phyloP scores from a whole-genome alignment of 192 early-diverging fungal species.

The Entomortierella beljakovae region DNA sequence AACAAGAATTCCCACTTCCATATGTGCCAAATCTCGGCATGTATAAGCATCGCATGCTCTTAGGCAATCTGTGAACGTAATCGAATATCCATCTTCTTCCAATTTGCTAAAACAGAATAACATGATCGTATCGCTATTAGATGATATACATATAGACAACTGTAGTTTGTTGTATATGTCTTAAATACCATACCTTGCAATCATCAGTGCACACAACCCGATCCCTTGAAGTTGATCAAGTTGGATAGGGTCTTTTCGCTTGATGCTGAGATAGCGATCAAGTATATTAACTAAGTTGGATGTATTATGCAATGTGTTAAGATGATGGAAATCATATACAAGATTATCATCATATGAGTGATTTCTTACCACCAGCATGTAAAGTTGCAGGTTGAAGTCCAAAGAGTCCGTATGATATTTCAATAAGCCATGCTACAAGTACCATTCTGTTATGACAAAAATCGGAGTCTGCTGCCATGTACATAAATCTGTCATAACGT shows the following conservation, averaged over 20 bases:
- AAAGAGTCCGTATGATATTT: constrained; percentile 26
- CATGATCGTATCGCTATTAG: background rate
- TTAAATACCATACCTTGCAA: constrained; percentile 22
- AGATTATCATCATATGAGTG: background rate
- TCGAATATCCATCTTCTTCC: constrained; percentile 10
- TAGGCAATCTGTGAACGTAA: constrained; percentile 15
- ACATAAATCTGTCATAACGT: constrained; percentile 37
- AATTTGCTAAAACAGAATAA: constrained; percentile 30
- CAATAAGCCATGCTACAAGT: constrained; percentile 35
- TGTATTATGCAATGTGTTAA: background rate
- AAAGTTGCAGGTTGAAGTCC: constrained; percentile 13
- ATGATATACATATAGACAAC: background rate
- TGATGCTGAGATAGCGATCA: constrained; percentile 28
- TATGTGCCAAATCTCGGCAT: constrained; percentile 16
- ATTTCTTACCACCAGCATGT: constrained; percentile 22
- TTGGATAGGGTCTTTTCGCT: background rate
- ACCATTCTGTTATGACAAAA: constrained; percentile 4
- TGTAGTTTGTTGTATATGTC: background rate
- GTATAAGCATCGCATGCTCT: constrained; percentile 22
- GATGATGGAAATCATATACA: background rate
- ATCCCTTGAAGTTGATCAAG: constrained; percentile 20
- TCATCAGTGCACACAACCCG: constrained; percentile 41
- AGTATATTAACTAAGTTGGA: constrained; percentile 29
- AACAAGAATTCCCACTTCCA: constrained; percentile 28
- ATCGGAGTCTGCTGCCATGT: constrained; percentile 6